Base-by-base conservation (phyloP, 225 moss, liverwort and hornwort species). In the Anthoceros angustus region DNA sequence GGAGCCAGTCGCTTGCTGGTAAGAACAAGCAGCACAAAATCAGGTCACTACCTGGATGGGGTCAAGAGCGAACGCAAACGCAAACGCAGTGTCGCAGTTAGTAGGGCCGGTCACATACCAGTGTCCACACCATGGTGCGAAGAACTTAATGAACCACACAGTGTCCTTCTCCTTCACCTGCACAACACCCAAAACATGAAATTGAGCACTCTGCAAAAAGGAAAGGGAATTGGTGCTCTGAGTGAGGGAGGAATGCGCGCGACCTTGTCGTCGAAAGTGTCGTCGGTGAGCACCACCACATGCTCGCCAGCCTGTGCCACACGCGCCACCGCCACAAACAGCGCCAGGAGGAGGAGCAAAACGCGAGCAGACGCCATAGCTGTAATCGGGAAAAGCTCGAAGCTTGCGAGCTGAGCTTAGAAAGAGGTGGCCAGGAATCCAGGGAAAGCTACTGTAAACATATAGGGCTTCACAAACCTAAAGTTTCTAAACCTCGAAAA, bases 81-180 rank as follows among this genome's bases (percentile, higher is more conserved):
- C 4, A 32, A 48, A 8, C 5, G 21, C 7, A 23, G 45, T 43
- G 42, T 67, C 2, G 9, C 32, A 42, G 5, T 46, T n/a, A 43
- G 20, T 20, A 41, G 9, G 42, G 14, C 42, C 21, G 40, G 16
- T 26, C 39, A 18, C 76, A 66, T 79, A 82, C 82, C 82, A 94
- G 70, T 94, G 91, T 2, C 94, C 94, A 60, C 94, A 94, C 94
- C 94, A 94, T 0, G 94, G 94, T 8, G 94, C 90, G 48, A 74
- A 90, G 63, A 94, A 94, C 79, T 94, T 85, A 71, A 94, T 73
- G 63, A 94, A 90, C 94, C 94, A 94, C n/a, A 94, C 74, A 12
- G 86, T 94, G 61, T 90, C 88, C 70, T 84, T 74, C 82, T 94
- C 94, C 67, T 94, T 94, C 64, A 94, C 82, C 82, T 82, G 79